Base-by-base conservation (phyloP, 192 early-diverging fungal genomes). In the Chytriomyces hyalinus region DNA sequence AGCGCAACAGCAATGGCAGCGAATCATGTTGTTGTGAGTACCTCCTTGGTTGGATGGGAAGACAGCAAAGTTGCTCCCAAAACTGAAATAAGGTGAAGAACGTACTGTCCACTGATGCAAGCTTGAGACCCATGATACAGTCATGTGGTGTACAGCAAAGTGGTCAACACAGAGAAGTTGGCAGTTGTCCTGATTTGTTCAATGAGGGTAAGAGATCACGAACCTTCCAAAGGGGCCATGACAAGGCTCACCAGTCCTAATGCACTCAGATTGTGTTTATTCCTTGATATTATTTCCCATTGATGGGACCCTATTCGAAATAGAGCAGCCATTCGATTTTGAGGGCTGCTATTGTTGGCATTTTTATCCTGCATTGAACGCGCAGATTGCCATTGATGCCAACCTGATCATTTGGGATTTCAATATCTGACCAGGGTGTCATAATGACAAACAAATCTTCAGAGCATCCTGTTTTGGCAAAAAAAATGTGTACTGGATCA, bases 21-120 rank as follows among this genome's bases (percentile, higher is more conserved):
- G n/a, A 87, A 99, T 99, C 70, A 96, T 97, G 93, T 99, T 98
- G 92, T 99, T 99, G 92, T 99, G 98, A 47, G 98, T 97, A 61
- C 98, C 98, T 81, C 98, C 98, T 89, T 99, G 98, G 90, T 94
- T 95, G 77, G 94, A 95, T 62, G 98, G 98, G 92, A 99, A 99
- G 57, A 99, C 97, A 6, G 98, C 96, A 89, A 94, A 94, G 92
- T 99, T 98, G 80, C 98, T n/a, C n/a, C n/a, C n/a, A n/a, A n/a
- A n/a, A n/a, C n/a, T n/a, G n/a, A n/a, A n/a, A n/a, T n/a, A n/a
- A n/a, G n/a, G n/a, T n/a, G n/a, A n/a, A n/a, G n/a, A n/a, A n/a
- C n/a, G n/a, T n/a, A n/a, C n/a, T n/a, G n/a, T n/a, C n/a, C n/a
- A n/a, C n/a, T n/a, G n/a, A n/a, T n/a, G n/a, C n/a, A n/a, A n/a